These are phyloP conservation scores for Diversispora epigaea DNA, from an alignment of 192 early-diverging fungal species.

Conservation along the genomic window DNA sequence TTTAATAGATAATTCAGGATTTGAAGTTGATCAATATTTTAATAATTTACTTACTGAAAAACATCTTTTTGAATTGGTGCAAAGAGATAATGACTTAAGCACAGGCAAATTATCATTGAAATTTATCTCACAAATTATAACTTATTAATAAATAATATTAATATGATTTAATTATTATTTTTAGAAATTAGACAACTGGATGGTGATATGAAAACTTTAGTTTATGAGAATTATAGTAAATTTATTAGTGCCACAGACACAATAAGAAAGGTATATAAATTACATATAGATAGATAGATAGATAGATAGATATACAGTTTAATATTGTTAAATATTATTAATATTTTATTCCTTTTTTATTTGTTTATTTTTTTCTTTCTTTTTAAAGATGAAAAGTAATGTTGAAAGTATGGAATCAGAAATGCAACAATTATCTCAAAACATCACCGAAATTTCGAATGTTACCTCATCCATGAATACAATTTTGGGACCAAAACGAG, in stretches of 20 bases:
- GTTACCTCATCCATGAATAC: slow-evolving; percentile 54
- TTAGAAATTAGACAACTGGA: slow-evolving; percentile 84
- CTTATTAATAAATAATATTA: neutral
- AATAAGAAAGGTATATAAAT: slow-evolving; percentile 61
- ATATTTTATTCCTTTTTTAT: neutral
- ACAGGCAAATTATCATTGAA: slow-evolving; percentile 46
- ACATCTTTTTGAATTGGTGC: slow-evolving; percentile 66
- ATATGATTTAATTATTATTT: neutral
- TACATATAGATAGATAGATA: neutral
- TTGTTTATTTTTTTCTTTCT: neutral
- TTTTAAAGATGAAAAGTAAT: slow-evolving; percentile 73
- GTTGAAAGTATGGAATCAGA: slow-evolving; percentile 85
- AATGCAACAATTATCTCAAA: slow-evolving; percentile 70
- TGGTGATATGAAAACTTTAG: slow-evolving; percentile 94
- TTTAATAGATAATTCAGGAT: slow-evolving; percentile 58
- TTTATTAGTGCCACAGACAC: slow-evolving; percentile 95
- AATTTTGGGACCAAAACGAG: slow-evolving; percentile 64
- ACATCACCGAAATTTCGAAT: slow-evolving; percentile 64
- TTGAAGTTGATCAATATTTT: slow-evolving; percentile 78
- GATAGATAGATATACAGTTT: neutral
- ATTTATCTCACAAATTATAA: neutral
- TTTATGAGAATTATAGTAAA: slow-evolving; percentile 98
- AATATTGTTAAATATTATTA: neutral
- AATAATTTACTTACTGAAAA: slow-evolving; percentile 72
- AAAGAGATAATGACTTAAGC: slow-evolving; percentile 73